Evolutionary conservation across 352 stramenopile genomes (phyloP), one percentile per base, ranked within the genome.

Genomic region (Pythium monospermum): DNA sequence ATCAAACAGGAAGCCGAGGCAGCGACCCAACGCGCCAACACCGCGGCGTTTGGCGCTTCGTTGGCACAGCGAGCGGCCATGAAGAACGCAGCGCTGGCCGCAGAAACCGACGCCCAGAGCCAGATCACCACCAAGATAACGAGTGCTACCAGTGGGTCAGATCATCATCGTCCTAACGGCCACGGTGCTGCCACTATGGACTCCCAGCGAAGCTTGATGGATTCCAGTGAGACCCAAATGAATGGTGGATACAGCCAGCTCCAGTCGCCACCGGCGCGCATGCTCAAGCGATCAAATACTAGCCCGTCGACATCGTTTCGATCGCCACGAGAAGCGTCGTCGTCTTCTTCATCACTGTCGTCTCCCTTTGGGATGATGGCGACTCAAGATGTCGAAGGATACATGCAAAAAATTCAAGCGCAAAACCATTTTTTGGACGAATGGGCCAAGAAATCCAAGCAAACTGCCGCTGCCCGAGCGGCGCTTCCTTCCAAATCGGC

Each of bases 1-100:
- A 76, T 90, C 32, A 60, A 66, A 36, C 76, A 83, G 8, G 68
- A 90, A 22, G 53, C 65, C 69, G 19, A 68, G 64, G 21, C 52
- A 59, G 45, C 62, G 57, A 54, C 53, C 7, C 63, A 72, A n/a
- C 36, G 39, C 4, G 58, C 54, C 12, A 58, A 53, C 5, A 56
- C 50, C 10, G 58, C 57, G 19, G 35, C 58, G 38, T 61, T 61
- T 51, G 53, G 53, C 30, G 50, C 33, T 12, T 61, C 58, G 13
- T 40, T 59, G 6, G 50, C 51, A 15, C n/a, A 66, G 47, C 58
- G 58, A 12, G 51, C 51, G 2, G 58, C 58, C 1, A 18, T 48
- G n/a, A 66, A 66, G 46, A 66, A 48, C 30, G 58, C 58, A 18
- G 58, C 52, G 33, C 55, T 75, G 3, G 60, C 70, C 38, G 52